Conservation (phyloP, 768 basidiomycete species). For the Trametes sanguinea region DNA sequence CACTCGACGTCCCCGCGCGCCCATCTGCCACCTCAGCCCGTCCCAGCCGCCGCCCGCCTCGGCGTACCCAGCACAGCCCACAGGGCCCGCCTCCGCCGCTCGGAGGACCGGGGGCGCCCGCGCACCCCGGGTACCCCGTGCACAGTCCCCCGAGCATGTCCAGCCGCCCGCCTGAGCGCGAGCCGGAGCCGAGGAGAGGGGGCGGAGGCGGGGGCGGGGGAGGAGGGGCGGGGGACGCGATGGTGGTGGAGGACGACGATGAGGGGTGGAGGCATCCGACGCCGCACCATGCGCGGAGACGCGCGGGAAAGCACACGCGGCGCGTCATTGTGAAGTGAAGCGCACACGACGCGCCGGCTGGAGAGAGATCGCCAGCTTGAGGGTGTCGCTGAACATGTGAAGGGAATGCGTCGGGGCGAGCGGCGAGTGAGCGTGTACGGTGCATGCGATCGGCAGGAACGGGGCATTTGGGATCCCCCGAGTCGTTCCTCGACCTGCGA, state of each 20-base stretch:
- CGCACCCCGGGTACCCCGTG: slow-evolving; percentile 30
- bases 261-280: slow-evolving; percentile 74
- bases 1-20: slow-evolving; percentile 23
- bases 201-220: slow-evolving; percentile 5
- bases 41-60: slow-evolving; percentile 37
- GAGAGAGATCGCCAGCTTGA: neutral
- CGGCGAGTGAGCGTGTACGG: too few relatives aligned
- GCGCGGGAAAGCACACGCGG: slow-evolving; percentile 80
- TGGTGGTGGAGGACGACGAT: slow-evolving; percentile 58
- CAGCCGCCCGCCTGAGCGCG: slow-evolving; percentile 1
- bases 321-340: slow-evolving; percentile 53
- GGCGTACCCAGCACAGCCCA: slow-evolving; percentile 14
- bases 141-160: slow-evolving; percentile 1
- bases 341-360: slow-evolving; percentile 15
- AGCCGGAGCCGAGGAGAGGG: neutral
- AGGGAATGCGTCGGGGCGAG: too few relatives aligned
- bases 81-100: slow-evolving; percentile 36
- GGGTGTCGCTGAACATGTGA: too few relatives aligned
- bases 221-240: slow-evolving; percentile 38
- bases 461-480: too few relatives aligned
- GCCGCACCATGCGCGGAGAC: slow-evolving; percentile 70
- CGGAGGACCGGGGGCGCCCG: slow-evolving; percentile 30
- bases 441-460: too few relatives aligned
- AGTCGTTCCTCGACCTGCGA: too few relatives aligned
- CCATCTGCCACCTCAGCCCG: slow-evolving; percentile 4